Evolutionary conservation across 805 yeast genomes (phyloP).

Genomic region (Saturnispora silvae): DNA sequence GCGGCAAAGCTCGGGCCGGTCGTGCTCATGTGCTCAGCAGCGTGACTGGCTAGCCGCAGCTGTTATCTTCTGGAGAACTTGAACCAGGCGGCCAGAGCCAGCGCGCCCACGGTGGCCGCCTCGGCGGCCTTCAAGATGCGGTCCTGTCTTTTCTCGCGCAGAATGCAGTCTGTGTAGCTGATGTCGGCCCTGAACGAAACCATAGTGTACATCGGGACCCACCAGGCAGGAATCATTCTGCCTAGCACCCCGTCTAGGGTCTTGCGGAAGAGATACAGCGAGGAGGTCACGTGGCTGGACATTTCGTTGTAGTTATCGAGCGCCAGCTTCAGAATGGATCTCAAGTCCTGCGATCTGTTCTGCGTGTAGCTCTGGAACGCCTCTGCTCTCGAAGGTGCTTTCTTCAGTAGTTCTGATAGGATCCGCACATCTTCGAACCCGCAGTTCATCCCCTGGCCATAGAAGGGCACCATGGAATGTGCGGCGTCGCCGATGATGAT

Average conservation of each 20-base stretch:
- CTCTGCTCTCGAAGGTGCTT: slow-evolving; percentile 27
- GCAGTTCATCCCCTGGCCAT: slow-evolving; percentile 95
- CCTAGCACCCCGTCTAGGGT: slow-evolving; percentile 57
- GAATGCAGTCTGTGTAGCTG: slow-evolving; percentile 59
- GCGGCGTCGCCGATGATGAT: slow-evolving; percentile 87
- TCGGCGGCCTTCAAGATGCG: slow-evolving; percentile 31
- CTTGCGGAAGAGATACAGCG: slow-evolving; percentile 53
- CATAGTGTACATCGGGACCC: slow-evolving; percentile 90
- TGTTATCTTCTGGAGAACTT: no score
- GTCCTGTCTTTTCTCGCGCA: slow-evolving; percentile 43
- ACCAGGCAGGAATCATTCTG: slow-evolving; percentile 42
- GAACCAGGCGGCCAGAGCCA: background rate
- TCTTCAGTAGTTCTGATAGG: slow-evolving; percentile 40
- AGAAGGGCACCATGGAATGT: slow-evolving; percentile 96
- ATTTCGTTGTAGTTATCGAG: slow-evolving; percentile 75
- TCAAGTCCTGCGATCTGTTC: slow-evolving; percentile 52
- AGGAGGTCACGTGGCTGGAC: slow-evolving; percentile 68
- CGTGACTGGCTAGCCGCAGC: no score
- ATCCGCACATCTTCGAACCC: slow-evolving; percentile 86
- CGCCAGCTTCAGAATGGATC: slow-evolving; percentile 70
- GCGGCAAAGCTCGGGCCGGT: no score
- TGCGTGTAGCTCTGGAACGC: slow-evolving; percentile 49
- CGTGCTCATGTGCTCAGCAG: no score
- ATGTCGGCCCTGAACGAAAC: slow-evolving; percentile 81
- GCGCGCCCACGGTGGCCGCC: background rate